phyloP scores from a whole-genome alignment of 2,329 filamentous ascomycete genomes.

The Botrytis galanthina region DNA sequence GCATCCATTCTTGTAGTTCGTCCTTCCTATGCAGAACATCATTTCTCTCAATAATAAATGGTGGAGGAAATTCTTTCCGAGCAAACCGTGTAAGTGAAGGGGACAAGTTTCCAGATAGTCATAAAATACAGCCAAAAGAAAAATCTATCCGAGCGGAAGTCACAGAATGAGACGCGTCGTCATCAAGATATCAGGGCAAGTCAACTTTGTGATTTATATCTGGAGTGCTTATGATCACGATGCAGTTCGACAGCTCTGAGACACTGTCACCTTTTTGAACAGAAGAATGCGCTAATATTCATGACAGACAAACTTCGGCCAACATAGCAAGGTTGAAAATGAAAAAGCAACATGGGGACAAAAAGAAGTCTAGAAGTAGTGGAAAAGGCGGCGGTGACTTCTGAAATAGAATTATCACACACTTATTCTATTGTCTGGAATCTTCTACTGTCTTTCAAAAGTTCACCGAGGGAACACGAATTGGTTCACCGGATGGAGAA shows the following conservation, averaged over 20 bases:
- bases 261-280: not conserved
- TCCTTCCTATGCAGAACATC: not conserved
- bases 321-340: constrained; percentile 34
- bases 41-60: not conserved
- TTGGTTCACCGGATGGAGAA: not conserved
- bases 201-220: not conserved
- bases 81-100: not conserved
- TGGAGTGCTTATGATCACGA: not conserved
- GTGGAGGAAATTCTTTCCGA: not conserved
- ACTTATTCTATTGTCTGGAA: not conserved
- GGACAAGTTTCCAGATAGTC: not conserved
- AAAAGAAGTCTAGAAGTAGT: constrained; percentile 34
- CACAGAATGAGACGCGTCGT: no score
- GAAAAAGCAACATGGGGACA: constrained; percentile 39
- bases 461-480: not conserved
- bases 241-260: not conserved
- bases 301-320: constrained; percentile 34
- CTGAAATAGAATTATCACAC: not conserved
- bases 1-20: not conserved
- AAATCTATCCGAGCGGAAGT: not conserved
- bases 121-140: not conserved
- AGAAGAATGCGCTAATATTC: constrained; percentile 19
- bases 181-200: not conserved
- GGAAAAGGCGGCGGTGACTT: constrained; percentile 11
- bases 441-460: not conserved